phyloP scores from a whole-genome alignment of 2,329 filamentous ascomycete species.

The Helotiales sp. region DNA sequence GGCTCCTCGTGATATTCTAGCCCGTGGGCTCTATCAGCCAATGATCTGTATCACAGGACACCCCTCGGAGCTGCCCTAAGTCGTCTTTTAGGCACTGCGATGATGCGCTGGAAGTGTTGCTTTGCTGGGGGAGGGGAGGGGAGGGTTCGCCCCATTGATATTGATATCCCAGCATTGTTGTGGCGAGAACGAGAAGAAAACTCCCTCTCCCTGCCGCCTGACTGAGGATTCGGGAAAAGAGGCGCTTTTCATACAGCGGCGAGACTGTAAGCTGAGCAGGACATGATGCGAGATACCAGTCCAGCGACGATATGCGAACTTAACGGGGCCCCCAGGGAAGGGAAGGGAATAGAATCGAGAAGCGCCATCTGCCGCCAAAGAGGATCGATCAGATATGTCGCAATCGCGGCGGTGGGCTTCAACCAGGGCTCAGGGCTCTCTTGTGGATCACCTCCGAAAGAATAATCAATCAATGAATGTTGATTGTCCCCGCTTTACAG shows the following conservation, averaged over 20 bases:
- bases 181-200: neutral
- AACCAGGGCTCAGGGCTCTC: neutral
- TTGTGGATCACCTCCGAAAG: neutral
- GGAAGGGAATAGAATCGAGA: neutral
- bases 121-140: conserved; percentile 18
- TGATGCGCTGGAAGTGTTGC: neutral
- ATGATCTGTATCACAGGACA: conserved; percentile 34
- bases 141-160: neutral
- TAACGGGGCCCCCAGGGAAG: too few species aligned
- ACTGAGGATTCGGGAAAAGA: neutral
- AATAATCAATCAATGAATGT: neutral
- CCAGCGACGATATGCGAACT: neutral
- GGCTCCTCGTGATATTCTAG: conserved; percentile 34
- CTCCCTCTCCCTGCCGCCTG: neutral
- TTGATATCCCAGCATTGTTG: neutral
- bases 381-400: conserved; percentile 12
- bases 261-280: conserved; percentile 12
- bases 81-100: conserved; percentile 27
- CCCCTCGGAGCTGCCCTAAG: conserved; percentile 14
- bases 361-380: conserved; percentile 21
- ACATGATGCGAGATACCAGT: neutral
- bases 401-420: conserved; percentile 5
- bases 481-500: neutral
- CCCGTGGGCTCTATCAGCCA: conserved; percentile 27
- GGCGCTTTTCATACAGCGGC: conserved; percentile 1